Percentiles rank a stretch among this genome's conserved stretches.
These are phyloP conservation scores for Chytriomyces sp. DNA, from an alignment of 192 early-diverging fungal species.

Conservation along the genomic window DNA sequence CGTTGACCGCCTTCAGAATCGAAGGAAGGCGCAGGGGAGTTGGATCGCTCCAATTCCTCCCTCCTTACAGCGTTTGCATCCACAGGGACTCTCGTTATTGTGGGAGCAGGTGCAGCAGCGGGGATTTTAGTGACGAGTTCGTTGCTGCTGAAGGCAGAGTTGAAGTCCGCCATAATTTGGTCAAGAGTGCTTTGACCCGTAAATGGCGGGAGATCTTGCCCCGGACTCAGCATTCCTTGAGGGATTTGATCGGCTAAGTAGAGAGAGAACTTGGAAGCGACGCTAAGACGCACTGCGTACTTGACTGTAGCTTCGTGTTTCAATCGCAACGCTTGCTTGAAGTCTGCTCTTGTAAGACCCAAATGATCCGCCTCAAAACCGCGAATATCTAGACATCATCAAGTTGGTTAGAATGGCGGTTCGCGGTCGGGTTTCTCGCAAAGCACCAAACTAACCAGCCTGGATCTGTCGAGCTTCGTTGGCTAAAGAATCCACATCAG, in stretches of 20 bases:
- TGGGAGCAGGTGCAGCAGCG: conserved; percentile 13
- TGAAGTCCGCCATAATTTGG: conserved; percentile 31
- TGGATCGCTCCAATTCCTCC: not conserved
- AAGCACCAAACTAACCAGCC: too few species aligned
- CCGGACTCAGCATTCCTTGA: conserved; percentile 21
- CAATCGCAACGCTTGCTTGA: conserved; percentile 19
- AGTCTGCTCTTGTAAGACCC: conserved; percentile 19
- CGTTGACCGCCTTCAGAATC: not conserved
- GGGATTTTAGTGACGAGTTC: conserved; percentile 24
- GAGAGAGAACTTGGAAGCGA: conserved; percentile 7
- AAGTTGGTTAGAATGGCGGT: not conserved
- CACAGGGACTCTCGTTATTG: not conserved
- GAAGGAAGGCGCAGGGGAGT: not conserved
- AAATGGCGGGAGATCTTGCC: conserved; percentile 28
- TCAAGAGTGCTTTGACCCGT: not conserved
- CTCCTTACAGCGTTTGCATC: not conserved
- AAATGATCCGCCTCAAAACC: conserved; percentile 27
- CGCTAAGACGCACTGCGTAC: conserved; percentile 19
- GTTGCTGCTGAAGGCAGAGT: conserved; percentile 6
- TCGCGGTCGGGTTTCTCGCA: not conserved
- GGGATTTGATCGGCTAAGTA: conserved; percentile 34
- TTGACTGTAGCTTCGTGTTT: conserved; percentile 19
- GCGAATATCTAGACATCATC: too few species aligned
- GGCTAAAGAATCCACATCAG: not conserved
- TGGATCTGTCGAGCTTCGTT: conserved; percentile 22